These are phyloP conservation scores for Calvatia gigantea DNA, from an alignment of 768 basidiomycete species.

Conservation along the genomic window DNA sequence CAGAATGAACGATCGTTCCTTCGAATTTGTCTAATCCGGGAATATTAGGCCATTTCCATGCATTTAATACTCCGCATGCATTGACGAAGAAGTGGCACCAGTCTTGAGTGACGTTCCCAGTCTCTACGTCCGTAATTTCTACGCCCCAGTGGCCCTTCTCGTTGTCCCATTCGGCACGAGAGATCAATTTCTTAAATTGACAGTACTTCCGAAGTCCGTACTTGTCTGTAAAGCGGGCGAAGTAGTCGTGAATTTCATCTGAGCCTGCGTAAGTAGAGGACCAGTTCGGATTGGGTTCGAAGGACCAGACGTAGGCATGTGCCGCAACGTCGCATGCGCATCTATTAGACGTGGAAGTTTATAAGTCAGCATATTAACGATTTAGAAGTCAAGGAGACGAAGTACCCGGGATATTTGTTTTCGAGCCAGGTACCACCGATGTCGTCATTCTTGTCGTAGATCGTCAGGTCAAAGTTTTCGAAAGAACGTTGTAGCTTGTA, in stretches of 20 bases:
- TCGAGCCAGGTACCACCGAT: constrained; percentile 32
- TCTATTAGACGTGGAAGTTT: not conserved
- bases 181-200: constrained; percentile 17
- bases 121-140: constrained; percentile 15
- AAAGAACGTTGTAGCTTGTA: constrained; percentile 34
- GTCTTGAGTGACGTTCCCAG: constrained; percentile 11
- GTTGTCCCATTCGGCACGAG: constrained; percentile 20
- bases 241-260: constrained; percentile 21
- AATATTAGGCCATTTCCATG: constrained; percentile 32
- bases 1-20: constrained; percentile 27
- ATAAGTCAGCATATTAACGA: not conserved
- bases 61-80: constrained; percentile 25
- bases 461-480: constrained; percentile 25
- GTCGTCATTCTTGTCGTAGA: constrained; percentile 31
- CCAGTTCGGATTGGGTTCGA: constrained; percentile 24
- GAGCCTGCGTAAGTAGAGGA: constrained; percentile 20
- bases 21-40: constrained; percentile 23
- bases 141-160: constrained; percentile 19
- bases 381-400: not conserved
- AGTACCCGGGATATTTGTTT: constrained; percentile 32
- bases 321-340: constrained; percentile 22
- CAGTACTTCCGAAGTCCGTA: constrained; percentile 20
- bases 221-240: constrained; percentile 18
- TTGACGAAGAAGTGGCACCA: constrained; percentile 26
- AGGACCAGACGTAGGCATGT: constrained; percentile 24